Base-by-base conservation (phyloP, 2,329 filamentous ascomycete species). In the Calonectria ilicicola region DNA sequence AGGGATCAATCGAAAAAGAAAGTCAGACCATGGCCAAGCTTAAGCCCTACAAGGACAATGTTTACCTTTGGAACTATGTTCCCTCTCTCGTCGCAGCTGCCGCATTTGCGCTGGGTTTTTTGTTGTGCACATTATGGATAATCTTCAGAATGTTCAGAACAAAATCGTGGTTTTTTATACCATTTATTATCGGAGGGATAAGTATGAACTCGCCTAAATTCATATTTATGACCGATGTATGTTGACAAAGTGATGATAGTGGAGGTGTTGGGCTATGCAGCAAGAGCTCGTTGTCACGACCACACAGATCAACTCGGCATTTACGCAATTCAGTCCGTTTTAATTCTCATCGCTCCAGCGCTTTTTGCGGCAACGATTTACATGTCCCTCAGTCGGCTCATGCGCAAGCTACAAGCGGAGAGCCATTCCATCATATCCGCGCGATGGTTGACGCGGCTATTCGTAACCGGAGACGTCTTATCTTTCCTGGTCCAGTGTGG, bases 281-380 rank as follows among this genome's bases (percentile, higher is more conserved):
- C 58, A 5, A 26, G 58, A 29, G 58, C 40, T 21, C 23, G 38
- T 2, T 63, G 58, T 9, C 35, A 63, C 38, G 40, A 63, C 38
- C 38, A 63, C 38, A 63, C 58, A 19, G 58, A 63, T 19, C 14
- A 63, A 17, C 58, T 63, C 38, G 58, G 58, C 10, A 63, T 63
- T 2, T 63, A 63, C 38, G 58, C 58, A 26, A 27, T 63, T 21
- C 58, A 63, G 17, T 42, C 40, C 9, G 40, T 63, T 15, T 44
- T 63, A 38, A 63, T 63, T 38, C 58, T 63, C 17, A 44, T 63
- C 38, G 58, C 58, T 9, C 58, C 58, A 3, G 26, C 58, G 2
- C 58, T 63, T 63, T 63, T 63, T 38, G 58, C 58, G 12, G 58
- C 58, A 23, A 42, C 58, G 12, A 63, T 63, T 29, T 63, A 63